Evolutionary conservation across 1,284 basidiomycete genomes (phyloP).

Genomic region (Agroathelia rolfsii): DNA sequence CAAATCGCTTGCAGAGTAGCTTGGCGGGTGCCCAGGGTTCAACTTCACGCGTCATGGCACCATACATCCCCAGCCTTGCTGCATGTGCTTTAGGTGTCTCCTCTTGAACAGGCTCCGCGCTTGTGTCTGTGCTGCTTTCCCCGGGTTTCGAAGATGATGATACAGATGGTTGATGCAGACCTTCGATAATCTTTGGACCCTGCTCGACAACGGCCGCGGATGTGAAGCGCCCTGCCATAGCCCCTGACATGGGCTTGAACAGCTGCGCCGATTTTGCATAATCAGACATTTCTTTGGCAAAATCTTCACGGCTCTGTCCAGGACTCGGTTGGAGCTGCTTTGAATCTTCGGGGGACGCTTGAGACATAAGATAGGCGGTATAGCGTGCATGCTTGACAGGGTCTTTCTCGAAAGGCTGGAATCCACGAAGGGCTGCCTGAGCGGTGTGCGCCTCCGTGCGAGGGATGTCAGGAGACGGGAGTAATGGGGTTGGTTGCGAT

Average conservation of each 20-base stretch:
- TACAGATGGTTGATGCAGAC: slow-evolving; percentile 63
- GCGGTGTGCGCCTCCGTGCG: slow-evolving; percentile 70
- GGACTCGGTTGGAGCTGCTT: slow-evolving; percentile 39
- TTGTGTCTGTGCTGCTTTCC: slow-evolving; percentile 22
- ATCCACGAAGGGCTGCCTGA: slow-evolving; percentile 79
- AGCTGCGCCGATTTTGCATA: slow-evolving; percentile 83
- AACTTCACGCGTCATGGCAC: slow-evolving; percentile 70
- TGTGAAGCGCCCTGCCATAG: slow-evolving; percentile 91
- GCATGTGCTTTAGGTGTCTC: slow-evolving; percentile 74
- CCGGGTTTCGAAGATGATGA: too few relatives aligned
- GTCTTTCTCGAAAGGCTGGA: slow-evolving; percentile 81
- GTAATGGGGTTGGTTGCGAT: slow-evolving; percentile 15
- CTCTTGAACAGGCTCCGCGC: slow-evolving; percentile 27
- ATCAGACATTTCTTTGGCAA: slow-evolving; percentile 76
- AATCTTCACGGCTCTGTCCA: slow-evolving; percentile 54
- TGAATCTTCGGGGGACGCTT: slow-evolving; percentile 38
- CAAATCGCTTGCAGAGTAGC: slow-evolving; percentile 90
- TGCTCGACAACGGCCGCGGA: slow-evolving; percentile 57
- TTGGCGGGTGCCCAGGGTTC: slow-evolving; percentile 71
- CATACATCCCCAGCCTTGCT: slow-evolving; percentile 81
- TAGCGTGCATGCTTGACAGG: slow-evolving; percentile 81
- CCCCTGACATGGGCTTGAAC: slow-evolving; percentile 86
- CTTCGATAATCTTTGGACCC: slow-evolving; percentile 59
- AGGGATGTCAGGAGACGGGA: slow-evolving; percentile 36
- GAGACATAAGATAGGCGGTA: slow-evolving; percentile 69